Evolutionary conservation across 2,329 filamentous ascomycete genomes (phyloP).

Genomic region (Sporothrix globosa): DNA sequence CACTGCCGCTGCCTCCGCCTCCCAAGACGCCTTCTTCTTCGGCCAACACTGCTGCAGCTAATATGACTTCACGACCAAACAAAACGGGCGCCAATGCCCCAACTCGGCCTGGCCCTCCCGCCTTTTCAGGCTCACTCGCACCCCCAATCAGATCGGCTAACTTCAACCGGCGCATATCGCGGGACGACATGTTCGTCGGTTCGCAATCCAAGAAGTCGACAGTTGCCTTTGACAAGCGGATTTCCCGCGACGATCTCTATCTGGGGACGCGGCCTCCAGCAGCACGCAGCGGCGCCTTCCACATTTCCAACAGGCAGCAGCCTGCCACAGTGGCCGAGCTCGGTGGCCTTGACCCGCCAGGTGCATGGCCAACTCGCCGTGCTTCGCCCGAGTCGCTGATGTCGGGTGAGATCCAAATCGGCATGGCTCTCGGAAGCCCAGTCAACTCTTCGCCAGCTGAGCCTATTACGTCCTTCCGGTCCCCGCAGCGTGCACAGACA

Average conservation of each 20-base stretch:
- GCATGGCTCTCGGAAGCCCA: constrained; percentile 75
- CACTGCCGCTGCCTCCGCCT: constrained; percentile 41
- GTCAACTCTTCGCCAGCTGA: constrained; percentile 46
- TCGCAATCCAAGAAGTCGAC: constrained; percentile 22
- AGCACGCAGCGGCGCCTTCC: constrained; percentile 43
- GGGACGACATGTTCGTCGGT: constrained; percentile 47
- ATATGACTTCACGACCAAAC: constrained; percentile 31
- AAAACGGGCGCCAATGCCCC: constrained; percentile 2
- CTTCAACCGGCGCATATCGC: constrained; percentile 45
- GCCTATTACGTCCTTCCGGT: background rate
- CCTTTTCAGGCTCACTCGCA: constrained; percentile 5
- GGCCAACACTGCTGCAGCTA: constrained; percentile 27
- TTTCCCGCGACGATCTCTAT: constrained; percentile 51
- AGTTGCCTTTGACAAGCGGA: constrained; percentile 36
- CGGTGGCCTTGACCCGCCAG: constrained; percentile 34
- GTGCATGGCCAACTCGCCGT: constrained; percentile 46
- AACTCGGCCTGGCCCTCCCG: background rate
- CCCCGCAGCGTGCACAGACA: constrained; percentile 30
- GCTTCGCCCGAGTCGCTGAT: constrained; percentile 50
- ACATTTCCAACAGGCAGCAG: constrained; percentile 49
- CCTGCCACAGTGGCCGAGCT: constrained; percentile 50
- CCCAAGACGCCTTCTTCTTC: constrained; percentile 34
- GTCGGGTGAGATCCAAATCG: constrained; percentile 60
- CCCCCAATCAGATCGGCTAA: background rate
- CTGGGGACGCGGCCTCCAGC: constrained; percentile 36